Percentiles rank a stretch among this genome's conserved stretches.
These are phyloP conservation scores for Tripidium arundinaceum DNA, from an alignment of 202 grass and related monocot genomes.

Conservation along the genomic window DNA sequence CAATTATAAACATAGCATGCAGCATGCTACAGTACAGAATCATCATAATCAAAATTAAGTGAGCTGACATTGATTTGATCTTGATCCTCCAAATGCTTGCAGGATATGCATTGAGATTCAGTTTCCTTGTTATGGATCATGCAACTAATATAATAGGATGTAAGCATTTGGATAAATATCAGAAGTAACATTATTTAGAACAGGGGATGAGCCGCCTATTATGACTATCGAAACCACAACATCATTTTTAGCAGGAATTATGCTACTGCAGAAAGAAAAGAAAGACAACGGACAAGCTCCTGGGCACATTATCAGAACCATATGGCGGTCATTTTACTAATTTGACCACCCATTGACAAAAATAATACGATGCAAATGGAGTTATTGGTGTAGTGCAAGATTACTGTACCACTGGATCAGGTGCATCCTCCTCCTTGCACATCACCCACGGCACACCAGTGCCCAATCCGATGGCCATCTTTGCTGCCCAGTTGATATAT, in stretches of 20 bases:
- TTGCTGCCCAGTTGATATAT: conserved; percentile 88
- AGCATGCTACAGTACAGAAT: neutral
- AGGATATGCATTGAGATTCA: neutral
- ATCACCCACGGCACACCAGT: conserved; percentile 99
- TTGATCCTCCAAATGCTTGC: neutral
- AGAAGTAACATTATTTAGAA: neutral
- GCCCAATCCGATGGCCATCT: conserved; percentile 78
- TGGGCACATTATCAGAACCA: too few species aligned
- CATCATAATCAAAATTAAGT: neutral
- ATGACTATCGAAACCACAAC: too few species aligned
- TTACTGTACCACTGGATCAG: conserved; percentile 86
- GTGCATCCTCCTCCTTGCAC: conserved; percentile 99
- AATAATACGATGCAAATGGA: neutral
- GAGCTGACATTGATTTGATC: neutral
- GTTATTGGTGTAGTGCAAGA: neutral
- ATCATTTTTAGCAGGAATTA: neutral
- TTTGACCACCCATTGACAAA: neutral
- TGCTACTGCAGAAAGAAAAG: too few species aligned
- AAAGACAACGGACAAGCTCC: too few species aligned
- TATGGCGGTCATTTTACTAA: neutral
- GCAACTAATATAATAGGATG: neutral
- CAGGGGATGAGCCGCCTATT: neutral
- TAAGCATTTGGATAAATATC: neutral
- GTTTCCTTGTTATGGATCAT: neutral
- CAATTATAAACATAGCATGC: neutral